Conservation (phyloP, 495 filamentous ascomycete species). For the Chlorociboria aeruginascens region DNA sequence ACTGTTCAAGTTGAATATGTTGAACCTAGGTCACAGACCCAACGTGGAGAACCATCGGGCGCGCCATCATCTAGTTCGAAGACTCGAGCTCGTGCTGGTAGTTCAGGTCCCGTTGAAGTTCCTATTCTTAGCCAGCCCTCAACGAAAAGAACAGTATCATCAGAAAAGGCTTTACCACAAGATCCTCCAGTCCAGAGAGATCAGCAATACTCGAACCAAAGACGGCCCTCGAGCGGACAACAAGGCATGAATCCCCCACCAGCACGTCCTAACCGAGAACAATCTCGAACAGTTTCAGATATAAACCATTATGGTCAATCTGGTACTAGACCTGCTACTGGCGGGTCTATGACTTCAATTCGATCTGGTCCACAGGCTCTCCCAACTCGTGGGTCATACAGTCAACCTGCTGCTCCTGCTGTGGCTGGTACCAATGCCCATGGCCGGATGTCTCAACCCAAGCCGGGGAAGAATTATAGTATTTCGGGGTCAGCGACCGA, state of each 20-base stretch:
- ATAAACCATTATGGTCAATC: slow-evolving; percentile 35
- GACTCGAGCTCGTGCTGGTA: slow-evolving; percentile 24
- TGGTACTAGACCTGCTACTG: slow-evolving; percentile 60
- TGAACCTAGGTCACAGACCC: slow-evolving; percentile 72
- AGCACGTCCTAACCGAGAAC: slow-evolving; percentile 40
- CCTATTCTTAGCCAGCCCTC: slow-evolving; percentile 6
- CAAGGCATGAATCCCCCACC: slow-evolving; percentile 34
- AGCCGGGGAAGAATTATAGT: slow-evolving; percentile 50
- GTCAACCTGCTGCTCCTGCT: slow-evolving; percentile 76
- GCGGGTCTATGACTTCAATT: slow-evolving; percentile 66
- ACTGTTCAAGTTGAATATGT: slow-evolving; percentile 99
- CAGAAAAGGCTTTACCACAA: slow-evolving; percentile 40
- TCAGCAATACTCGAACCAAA: slow-evolving; percentile 27
- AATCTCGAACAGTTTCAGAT: slow-evolving; percentile 35
- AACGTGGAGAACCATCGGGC: slow-evolving; percentile 40
- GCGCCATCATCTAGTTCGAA: slow-evolving; percentile 11
- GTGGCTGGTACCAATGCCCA: slow-evolving; percentile 85
- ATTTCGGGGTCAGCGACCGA: slow-evolving; percentile 62
- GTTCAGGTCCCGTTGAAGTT: slow-evolving; percentile 21
- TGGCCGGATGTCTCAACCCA: slow-evolving; percentile 78
- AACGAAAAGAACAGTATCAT: slow-evolving; percentile 18
- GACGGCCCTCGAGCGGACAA: slow-evolving; percentile 36
- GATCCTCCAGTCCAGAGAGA: slow-evolving; percentile 30
- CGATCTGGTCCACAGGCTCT: slow-evolving; percentile 43
- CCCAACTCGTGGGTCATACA: slow-evolving; percentile 76